Evolutionary conservation across 768 basidiomycete genomes (phyloP).

Genomic region (Suillus alpinus): DNA sequence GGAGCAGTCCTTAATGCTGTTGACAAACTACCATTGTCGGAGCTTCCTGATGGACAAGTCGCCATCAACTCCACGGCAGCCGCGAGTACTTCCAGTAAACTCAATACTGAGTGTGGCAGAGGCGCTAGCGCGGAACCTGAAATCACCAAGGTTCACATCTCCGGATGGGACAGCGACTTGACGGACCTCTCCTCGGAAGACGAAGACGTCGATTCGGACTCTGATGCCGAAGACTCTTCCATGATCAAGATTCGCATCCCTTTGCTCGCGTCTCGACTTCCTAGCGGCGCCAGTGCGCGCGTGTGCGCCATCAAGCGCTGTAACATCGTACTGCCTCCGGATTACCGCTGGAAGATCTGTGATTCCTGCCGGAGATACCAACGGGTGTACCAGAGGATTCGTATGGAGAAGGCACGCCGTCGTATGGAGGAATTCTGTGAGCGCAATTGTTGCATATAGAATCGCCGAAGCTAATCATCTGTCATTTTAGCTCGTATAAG

Average conservation of each 20-base stretch:
- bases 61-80: neutral
- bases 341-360: constrained; percentile 42
- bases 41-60: neutral
- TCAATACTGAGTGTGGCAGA: neutral
- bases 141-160: neutral
- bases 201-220: constrained; percentile 4
- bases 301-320: constrained; percentile 37
- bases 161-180: constrained; percentile 25
- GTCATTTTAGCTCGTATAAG: constrained; percentile 18
- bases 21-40: neutral
- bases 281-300: constrained; percentile 5
- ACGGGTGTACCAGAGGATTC: constrained; percentile 34
- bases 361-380: constrained; percentile 38
- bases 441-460: neutral
- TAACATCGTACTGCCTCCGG: constrained; percentile 28
- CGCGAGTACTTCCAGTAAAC: neutral
- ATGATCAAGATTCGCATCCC: constrained; percentile 23
- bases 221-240: neutral
- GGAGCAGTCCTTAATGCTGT: neutral
- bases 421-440: constrained; percentile 8
- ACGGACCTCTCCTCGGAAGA: constrained; percentile 17
- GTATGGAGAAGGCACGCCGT: constrained; percentile 18
- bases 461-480: neutral
- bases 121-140: neutral
- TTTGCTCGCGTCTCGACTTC: constrained; percentile 14